Evolutionary conservation across 2,329 filamentous ascomycete genomes (phyloP).

Genomic region (Lasiodiplodia sp.): DNA sequence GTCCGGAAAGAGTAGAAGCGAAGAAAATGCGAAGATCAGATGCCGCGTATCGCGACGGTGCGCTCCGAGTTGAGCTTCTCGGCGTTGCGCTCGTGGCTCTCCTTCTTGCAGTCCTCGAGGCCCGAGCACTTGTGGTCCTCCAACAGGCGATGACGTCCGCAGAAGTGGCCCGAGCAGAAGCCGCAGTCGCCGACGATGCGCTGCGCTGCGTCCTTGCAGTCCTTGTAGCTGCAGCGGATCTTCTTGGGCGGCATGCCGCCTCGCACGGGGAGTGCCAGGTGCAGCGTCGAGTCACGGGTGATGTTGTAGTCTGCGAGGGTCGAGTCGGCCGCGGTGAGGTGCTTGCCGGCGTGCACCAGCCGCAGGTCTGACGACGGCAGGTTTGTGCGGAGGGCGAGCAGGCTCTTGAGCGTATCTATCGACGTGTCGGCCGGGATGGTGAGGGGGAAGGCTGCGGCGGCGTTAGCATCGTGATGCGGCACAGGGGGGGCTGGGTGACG

Average conservation of each 20-base stretch:
- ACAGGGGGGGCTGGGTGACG: constrained; percentile 42
- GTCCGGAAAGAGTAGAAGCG: constrained; percentile 22
- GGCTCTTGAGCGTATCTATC: constrained; percentile 62
- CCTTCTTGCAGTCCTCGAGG: constrained; percentile 97
- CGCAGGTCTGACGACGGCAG: constrained; percentile 59
- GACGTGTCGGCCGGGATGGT: constrained; percentile 62
- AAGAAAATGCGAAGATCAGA: constrained; percentile 56
- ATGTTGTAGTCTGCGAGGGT: constrained; percentile 59
- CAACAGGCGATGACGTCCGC: constrained; percentile 90
- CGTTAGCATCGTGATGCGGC: constrained; percentile 35
- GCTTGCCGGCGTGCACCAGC: constrained; percentile 65
- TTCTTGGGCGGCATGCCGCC: constrained; percentile 71
- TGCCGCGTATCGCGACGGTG: constrained; percentile 91
- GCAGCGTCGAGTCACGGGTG: constrained; percentile 58
- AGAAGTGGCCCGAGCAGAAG: constrained; percentile 94
- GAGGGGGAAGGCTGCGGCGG: constrained; percentile 61
- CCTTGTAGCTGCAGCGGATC: constrained; percentile 85
- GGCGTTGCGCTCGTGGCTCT: constrained; percentile 92
- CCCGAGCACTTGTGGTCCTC: constrained; percentile 94
- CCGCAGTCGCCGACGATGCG: constrained; percentile 95
- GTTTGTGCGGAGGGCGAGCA: constrained; percentile 65
- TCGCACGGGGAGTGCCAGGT: constrained; percentile 65
- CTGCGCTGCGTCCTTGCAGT: constrained; percentile 86
- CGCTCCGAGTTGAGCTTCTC: constrained; percentile 91
- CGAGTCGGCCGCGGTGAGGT: constrained; percentile 53